phyloP scores from a whole-genome alignment of 176 grass and related monocot genomes.

The Melocanna baccifera region DNA sequence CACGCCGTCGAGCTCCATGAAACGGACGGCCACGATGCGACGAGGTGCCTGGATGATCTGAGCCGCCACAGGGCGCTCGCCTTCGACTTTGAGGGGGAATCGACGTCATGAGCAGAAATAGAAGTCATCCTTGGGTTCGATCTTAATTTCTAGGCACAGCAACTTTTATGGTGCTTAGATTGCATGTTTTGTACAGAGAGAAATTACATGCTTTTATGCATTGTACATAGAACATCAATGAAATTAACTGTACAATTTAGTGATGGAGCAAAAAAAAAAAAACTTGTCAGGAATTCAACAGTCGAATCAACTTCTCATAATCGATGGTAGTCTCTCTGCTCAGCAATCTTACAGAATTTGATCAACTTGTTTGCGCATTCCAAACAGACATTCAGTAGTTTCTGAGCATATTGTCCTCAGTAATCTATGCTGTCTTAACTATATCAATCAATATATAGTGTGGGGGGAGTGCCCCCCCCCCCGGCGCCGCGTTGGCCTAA shows the following conservation, averaged over 20 bases:
- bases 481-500: too few relatives aligned
- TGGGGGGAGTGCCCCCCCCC: too few relatives aligned
- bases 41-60: constrained; percentile 38
- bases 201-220: neutral
- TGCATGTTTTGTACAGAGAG: neutral
- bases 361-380: too few relatives aligned
- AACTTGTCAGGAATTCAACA: neutral
- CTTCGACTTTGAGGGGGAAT: constrained; percentile 37
- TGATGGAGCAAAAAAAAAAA: neutral
- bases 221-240: neutral
- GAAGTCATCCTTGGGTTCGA: neutral
- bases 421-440: too few relatives aligned
- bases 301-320: neutral
- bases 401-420: too few relatives aligned
- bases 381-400: too few relatives aligned
- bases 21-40: constrained; percentile 31
- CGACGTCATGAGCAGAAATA: neutral
- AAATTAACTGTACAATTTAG: neutral
- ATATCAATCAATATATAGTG: too few relatives aligned
- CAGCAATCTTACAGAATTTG: too few relatives aligned
- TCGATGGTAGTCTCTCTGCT: neutral
- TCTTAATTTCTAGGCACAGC: neutral
- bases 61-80: constrained; percentile 51
- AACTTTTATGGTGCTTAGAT: neutral
- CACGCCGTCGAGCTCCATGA: constrained; percentile 10